A percentile compares a stretch with the other conserved stretches of the same genome.
Conservation (phyloP, 2,329 filamentous ascomycete genomes). For the Fusarium anguioides region DNA sequence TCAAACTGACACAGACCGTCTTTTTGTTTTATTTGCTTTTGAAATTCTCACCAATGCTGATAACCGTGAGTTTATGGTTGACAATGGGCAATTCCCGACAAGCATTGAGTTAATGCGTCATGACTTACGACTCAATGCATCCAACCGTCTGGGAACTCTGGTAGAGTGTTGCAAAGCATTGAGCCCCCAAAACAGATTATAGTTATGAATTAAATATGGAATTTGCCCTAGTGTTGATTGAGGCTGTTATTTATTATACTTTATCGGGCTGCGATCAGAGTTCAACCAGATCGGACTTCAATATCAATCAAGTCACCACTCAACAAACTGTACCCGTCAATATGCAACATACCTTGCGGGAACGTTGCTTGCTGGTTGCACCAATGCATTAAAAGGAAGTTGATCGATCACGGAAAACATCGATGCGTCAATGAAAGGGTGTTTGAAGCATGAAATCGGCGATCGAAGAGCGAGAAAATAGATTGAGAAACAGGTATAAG, state of each 20-base stretch:
- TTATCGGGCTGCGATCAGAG: not conserved
- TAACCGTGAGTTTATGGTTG: too few species aligned
- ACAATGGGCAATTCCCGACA: not conserved
- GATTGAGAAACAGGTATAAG: constrained; percentile 24
- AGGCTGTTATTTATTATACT: not conserved
- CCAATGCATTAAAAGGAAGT: not conserved
- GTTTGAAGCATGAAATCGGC: constrained; percentile 2
- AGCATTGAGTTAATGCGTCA: constrained; percentile 5
- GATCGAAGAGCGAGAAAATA: not conserved
- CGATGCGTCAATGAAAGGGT: constrained; percentile 38
- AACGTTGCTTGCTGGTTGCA: constrained; percentile 4
- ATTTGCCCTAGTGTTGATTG: not conserved
- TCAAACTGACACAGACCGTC: constrained; percentile 7
- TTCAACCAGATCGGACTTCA: not conserved
- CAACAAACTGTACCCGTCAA: not conserved
- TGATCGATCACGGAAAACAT: constrained; percentile 2
- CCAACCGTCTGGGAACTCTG: not conserved
- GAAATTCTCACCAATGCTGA: not conserved
- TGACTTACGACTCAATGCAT: not conserved
- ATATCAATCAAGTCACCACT: constrained; percentile 22
- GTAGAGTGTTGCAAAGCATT: not conserved
- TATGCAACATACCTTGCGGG: not conserved
- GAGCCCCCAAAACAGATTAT: not conserved
- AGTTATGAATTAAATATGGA: not conserved
- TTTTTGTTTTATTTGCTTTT: constrained; percentile 26